Evolutionary conservation across 106 monocot genomes (phyloP), one percentile per base, ranked within the genome.

Genomic region (Dioscorea alata): DNA sequence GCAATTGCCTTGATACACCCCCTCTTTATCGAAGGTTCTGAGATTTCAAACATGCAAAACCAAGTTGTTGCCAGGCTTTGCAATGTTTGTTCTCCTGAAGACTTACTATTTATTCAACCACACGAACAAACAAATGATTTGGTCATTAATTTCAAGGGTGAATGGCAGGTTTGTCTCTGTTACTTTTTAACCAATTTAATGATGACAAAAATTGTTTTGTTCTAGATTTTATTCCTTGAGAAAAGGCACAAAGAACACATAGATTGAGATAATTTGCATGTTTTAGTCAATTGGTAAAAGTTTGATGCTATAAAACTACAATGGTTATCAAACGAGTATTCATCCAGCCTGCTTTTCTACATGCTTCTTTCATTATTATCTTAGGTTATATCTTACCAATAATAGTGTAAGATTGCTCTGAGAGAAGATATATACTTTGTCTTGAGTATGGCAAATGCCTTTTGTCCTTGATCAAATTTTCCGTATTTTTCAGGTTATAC

Each of bases 1-100:
- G 92, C 88, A 15, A 85, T 73, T 57, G 82, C 92, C 16, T 61
- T 85, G 60, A 92, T 92, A 76, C 61, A 74, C 31, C 85, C 92
- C 74, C 85, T 85, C 62, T 79, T 83, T 48, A 56, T 92, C 19
- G 64, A 88, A 71, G 83, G 77, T 28, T 66, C 73, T 8, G 70
- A 81, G 23, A 59, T 92, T 57, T 69, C 69, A 23, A 76, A 92
- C 73, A 74, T 57, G 32, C 31, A 81, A 69, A 64, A 79, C 14
- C 52, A 64, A 64, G 83, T 33, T 50, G 60, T 92, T 69, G 92
- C 82, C n/a, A 63, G 48, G 17, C 50, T 85, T 34, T 81, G 69
- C 69, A 75, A 86, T 64, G 69, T 92, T 67, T 83, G 83, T 61
- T 83, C 88, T 52, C 85, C 83, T 6, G 63, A 67, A 71, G 78